Evolutionary conservation across 2,329 filamentous ascomycete species (phyloP).

Genomic region (Shiraia bambusicola): DNA sequence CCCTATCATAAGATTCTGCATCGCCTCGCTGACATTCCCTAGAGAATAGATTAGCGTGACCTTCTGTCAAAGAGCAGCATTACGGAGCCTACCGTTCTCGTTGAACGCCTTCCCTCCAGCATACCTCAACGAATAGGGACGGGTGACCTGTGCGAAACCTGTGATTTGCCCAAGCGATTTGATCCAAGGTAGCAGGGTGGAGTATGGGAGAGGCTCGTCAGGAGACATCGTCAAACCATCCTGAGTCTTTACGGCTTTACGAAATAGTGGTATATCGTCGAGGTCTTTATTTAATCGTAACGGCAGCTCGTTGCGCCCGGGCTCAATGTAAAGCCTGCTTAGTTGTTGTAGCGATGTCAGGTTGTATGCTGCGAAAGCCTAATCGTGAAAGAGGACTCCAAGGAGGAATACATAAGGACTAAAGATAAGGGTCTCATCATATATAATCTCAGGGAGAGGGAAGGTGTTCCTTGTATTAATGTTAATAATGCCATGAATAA

Average conservation of each 20-base stretch:
- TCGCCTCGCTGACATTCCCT: constrained; percentile 32
- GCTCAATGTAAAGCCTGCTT: constrained; percentile 38
- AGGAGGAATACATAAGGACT: constrained; percentile 36
- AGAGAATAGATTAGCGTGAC: constrained; percentile 8
- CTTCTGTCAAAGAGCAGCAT: constrained; percentile 1
- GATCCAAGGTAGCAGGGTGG: constrained; percentile 31
- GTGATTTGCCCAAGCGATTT: constrained; percentile 36
- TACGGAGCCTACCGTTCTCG: constrained; percentile 36
- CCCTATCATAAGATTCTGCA: constrained; percentile 38
- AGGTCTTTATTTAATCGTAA: constrained; percentile 38
- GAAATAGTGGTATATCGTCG: too few species aligned
- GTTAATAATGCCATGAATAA: not conserved
- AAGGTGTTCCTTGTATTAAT: constrained; percentile 37
- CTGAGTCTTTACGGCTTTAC: constrained; percentile 21
- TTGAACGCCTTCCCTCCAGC: constrained; percentile 43
- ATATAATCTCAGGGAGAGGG: constrained; percentile 36
- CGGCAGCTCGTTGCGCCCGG: constrained; percentile 33
- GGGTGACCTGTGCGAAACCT: constrained; percentile 34
- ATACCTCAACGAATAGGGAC: constrained; percentile 42
- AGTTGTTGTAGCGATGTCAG: constrained; percentile 38
- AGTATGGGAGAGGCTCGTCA: constrained; percentile 25
- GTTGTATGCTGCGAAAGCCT: constrained; percentile 36
- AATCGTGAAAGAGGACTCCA: constrained; percentile 36
- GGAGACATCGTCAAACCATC: constrained; percentile 28
- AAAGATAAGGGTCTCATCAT: constrained; percentile 35